Percentiles rank a stretch among this genome's conserved stretches.
phyloP scores from a whole-genome alignment of 78 protist genomes.

The Dictyostelium intermedium region DNA sequence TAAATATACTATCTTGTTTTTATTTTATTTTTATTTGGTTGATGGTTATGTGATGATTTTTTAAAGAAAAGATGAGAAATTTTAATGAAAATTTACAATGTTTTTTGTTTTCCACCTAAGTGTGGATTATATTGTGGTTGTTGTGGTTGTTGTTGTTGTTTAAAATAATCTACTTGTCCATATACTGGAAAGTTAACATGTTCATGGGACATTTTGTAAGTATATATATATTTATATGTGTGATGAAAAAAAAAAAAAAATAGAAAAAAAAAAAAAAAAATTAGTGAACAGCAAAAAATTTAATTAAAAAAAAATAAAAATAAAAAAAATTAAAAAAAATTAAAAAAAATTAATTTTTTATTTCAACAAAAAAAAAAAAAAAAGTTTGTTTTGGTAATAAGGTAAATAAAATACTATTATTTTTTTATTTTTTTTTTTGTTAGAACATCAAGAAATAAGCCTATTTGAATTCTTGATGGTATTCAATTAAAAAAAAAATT shows the following conservation, averaged over 20 bases:
- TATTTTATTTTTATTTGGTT: neutral
- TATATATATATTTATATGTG: neutral
- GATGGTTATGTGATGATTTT: neutral
- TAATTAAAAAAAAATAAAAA: neutral
- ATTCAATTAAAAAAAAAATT: no score
- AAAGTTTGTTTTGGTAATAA: no score
- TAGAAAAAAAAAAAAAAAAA: neutral
- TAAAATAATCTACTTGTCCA: constrained; percentile 69
- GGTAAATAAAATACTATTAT: no score
- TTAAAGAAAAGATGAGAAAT: no score
- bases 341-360: no score
- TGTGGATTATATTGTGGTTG: neutral
- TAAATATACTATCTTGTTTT: no score
- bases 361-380: no score
- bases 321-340: neutral
- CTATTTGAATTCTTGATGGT: no score
- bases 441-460: no score
- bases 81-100: constrained; percentile 4
- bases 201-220: neutral
- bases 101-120: constrained; percentile 46
- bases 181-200: constrained; percentile 55
- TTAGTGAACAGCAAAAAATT: neutral
- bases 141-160: neutral
- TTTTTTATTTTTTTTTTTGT: no score
- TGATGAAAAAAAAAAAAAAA: neutral